Conservation (phyloP, 495 filamentous ascomycete genomes). For the Tetracladium marchalianum region DNA sequence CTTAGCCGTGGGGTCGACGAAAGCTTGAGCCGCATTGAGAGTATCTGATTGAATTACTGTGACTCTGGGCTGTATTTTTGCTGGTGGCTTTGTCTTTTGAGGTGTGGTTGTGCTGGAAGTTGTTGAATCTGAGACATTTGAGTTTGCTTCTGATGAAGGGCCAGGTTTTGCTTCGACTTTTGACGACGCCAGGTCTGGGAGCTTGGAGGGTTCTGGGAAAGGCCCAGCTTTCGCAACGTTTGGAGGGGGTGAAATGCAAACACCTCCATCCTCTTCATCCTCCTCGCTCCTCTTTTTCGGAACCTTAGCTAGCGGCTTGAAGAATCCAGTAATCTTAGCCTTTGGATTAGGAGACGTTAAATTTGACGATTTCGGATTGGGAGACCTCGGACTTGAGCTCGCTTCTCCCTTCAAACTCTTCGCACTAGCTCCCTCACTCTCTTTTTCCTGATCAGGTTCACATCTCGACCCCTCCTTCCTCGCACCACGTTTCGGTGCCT, state of each 20-base stretch:
- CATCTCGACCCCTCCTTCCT: too few relatives aligned
- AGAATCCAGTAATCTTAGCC: not conserved
- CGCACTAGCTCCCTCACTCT: not conserved
- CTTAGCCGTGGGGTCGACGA: slow-evolving; percentile 25
- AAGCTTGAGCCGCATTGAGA: slow-evolving; percentile 30
- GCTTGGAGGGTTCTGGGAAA: too few relatives aligned
- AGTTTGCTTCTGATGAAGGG: too few relatives aligned
- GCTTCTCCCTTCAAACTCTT: not conserved
- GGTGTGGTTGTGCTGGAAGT: slow-evolving; percentile 5
- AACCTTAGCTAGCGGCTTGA: too few relatives aligned
- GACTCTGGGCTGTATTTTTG: not conserved
- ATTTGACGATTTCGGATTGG: not conserved
- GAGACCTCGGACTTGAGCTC: not conserved
- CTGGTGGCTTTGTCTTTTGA: slow-evolving; percentile 4
- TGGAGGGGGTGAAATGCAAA: not conserved
- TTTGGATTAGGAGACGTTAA: not conserved
- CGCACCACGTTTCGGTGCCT: too few relatives aligned
- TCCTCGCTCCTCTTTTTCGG: too few relatives aligned
- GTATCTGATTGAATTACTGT: slow-evolving; percentile 27
- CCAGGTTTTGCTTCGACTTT: too few relatives aligned
- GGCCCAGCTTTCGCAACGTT: not conserved
- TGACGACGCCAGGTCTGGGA: too few relatives aligned
- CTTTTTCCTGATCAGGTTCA: too few relatives aligned
- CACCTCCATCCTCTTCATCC: too few relatives aligned
- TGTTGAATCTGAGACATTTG: not conserved